Conservation (phyloP, 257 asterid genomes). For the Ajuga chamaepitys region DNA sequence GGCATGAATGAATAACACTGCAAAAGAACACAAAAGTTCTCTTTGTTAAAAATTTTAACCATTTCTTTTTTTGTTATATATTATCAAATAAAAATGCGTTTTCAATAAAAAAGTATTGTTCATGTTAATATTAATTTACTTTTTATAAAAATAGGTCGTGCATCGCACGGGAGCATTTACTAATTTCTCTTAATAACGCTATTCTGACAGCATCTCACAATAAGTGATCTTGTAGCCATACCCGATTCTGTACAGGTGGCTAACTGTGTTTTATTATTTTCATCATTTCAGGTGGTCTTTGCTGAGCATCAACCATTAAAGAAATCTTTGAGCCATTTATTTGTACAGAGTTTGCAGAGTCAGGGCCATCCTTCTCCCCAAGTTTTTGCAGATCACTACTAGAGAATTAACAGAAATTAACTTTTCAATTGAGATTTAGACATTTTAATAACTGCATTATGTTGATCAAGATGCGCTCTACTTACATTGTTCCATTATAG, state of each 20-base stretch:
- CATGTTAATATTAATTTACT: no score
- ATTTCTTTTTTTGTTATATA: no score
- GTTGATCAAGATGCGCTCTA: slow-evolving; percentile 9
- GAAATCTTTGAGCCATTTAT: slow-evolving; percentile 25
- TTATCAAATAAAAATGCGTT: no score
- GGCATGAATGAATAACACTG: no score
- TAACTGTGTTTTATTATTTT: slow-evolving; percentile 21
- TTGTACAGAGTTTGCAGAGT: slow-evolving; percentile 20
- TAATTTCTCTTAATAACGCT: background rate
- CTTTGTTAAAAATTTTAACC: no score
- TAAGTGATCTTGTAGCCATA: slow-evolving; percentile 11
- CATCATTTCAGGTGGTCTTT: slow-evolving; percentile 21
- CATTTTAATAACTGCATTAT: background rate
- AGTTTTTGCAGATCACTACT: slow-evolving; percentile 42
- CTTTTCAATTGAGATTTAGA: background rate
- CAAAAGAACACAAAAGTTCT: no score
- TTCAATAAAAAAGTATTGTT: no score
- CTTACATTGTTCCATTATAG: slow-evolving; percentile 44
- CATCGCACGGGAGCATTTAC: no score
- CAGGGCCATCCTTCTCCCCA: slow-evolving; percentile 31
- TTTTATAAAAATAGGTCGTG: no score
- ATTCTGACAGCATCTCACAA: background rate
- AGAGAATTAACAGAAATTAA: slow-evolving; percentile 16
- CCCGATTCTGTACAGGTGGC: slow-evolving; percentile 24
- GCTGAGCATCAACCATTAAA: slow-evolving; percentile 17